Evolutionary conservation across 257 asterid genomes (phyloP).

Genomic region (Solanum stenotomum): DNA sequence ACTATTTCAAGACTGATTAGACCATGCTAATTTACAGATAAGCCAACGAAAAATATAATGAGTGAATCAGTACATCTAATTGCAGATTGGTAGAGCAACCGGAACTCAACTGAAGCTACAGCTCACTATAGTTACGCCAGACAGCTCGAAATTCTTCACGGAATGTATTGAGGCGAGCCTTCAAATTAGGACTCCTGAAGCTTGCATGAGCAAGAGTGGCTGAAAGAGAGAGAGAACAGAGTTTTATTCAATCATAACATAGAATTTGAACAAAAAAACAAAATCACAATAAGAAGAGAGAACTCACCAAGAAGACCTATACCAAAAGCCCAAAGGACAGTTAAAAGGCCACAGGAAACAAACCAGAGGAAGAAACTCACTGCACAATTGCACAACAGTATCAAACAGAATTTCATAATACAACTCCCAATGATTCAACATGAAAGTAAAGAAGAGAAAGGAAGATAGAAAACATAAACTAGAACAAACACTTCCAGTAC

Average conservation of each 20-base stretch:
- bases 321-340: conserved; percentile 49
- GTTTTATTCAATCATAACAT: background rate
- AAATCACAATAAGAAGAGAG: background rate
- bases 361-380: conserved; percentile 80
- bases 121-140: conserved; percentile 92
- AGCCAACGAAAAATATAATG: background rate
- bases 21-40: background rate
- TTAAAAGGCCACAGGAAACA: conserved; percentile 64
- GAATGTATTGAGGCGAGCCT: conserved; percentile 94
- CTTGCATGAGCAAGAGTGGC: conserved; percentile 83
- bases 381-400: conserved; percentile 21
- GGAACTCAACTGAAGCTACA: conserved; percentile 28
- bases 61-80: background rate
- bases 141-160: conserved; percentile 96
- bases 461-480: background rate
- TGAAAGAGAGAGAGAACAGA: conserved; percentile 16
- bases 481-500: conserved; percentile 16
- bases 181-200: conserved; percentile 84
- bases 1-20: background rate
- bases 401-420: background rate
- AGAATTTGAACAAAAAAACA: background rate
- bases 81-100: background rate
- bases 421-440: background rate
- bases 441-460: background rate
- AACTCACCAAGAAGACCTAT: conserved; percentile 74